Evolutionary conservation across 805 yeast species (phyloP).

Genomic region (Monosporozyma aerobia): DNA sequence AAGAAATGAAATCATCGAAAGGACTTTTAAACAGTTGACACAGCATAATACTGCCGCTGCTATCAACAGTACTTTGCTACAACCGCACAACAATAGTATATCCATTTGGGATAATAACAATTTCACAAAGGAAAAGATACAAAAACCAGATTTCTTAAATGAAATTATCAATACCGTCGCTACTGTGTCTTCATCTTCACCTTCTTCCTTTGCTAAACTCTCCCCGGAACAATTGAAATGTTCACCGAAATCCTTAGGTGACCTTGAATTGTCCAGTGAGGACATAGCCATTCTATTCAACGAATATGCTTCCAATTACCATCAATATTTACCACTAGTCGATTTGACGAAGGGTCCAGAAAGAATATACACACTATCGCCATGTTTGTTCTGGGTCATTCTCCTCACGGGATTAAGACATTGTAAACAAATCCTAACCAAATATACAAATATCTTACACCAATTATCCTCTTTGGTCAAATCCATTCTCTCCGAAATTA

Average conservation of each 20-base stretch:
- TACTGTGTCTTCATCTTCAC: neutral
- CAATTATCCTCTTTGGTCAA: conserved; percentile 61
- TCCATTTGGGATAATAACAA: conserved; percentile 20
- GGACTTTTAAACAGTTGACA: conserved; percentile 63
- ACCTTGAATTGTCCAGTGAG: conserved; percentile 49
- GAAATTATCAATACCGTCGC: neutral
- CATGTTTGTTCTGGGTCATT: conserved; percentile 88
- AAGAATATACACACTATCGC: conserved; percentile 65
- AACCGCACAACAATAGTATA: conserved; percentile 17
- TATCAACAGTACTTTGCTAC: conserved; percentile 20
- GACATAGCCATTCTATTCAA: conserved; percentile 52
- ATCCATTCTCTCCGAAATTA: conserved; percentile 72
- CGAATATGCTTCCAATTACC: conserved; percentile 71
- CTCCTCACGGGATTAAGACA: conserved; percentile 78
- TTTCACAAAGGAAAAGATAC: conserved; percentile 25
- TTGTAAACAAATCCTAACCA: neutral
- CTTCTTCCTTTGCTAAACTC: conserved; percentile 7
- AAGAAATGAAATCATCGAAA: conserved; percentile 70
- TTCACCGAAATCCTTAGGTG: conserved; percentile 63
- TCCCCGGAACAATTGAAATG: conserved; percentile 39
- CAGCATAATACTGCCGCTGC: no score
- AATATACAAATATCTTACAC: conserved; percentile 19
- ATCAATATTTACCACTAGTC: conserved; percentile 79
- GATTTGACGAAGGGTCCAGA: conserved; percentile 80
- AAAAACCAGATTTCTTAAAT: conserved; percentile 1